These are phyloP conservation scores for Penicillium parvum DNA, from an alignment of 495 filamentous ascomycete species.

Conservation along the genomic window DNA sequence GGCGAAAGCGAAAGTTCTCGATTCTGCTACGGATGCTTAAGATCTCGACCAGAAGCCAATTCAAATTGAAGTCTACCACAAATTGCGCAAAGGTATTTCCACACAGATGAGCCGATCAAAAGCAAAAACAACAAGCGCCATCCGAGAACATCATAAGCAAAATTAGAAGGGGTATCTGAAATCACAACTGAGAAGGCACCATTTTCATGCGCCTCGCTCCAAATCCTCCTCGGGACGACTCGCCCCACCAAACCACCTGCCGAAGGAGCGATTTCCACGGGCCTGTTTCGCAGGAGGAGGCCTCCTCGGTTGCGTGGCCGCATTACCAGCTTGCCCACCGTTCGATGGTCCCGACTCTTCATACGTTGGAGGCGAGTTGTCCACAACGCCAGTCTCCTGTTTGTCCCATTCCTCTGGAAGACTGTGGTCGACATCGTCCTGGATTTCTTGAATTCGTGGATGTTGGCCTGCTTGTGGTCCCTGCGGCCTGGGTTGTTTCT, in stretches of 20 bases:
- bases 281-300: conserved; percentile 23
- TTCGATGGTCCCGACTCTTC: conserved; percentile 18
- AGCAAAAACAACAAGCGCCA: conserved; percentile 2
- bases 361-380: conserved; percentile 25
- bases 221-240: conserved; percentile 25
- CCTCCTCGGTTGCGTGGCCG: conserved; percentile 12
- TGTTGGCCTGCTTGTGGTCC: conserved; percentile 2
- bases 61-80: conserved; percentile 43
- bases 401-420: conserved; percentile 41
- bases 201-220: conserved; percentile 25
- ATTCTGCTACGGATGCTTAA: conserved; percentile 58
- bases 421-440: conserved; percentile 30
- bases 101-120: conserved; percentile 1
- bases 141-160: not conserved
- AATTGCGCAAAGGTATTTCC: conserved; percentile 1
- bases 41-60: conserved; percentile 38
- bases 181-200: conserved; percentile 4
- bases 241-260: conserved; percentile 35
- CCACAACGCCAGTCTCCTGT: conserved; percentile 25
- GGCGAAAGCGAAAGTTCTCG: conserved; percentile 16
- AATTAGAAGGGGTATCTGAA: conserved; percentile 12
- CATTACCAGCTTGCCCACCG: not conserved
- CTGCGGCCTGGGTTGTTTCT: conserved; percentile 17
- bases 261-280: conserved; percentile 18
- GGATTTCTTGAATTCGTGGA: not conserved